Conservation (phyloP, 2,329 filamentous ascomycete genomes). For the Neonectria magnoliae region DNA sequence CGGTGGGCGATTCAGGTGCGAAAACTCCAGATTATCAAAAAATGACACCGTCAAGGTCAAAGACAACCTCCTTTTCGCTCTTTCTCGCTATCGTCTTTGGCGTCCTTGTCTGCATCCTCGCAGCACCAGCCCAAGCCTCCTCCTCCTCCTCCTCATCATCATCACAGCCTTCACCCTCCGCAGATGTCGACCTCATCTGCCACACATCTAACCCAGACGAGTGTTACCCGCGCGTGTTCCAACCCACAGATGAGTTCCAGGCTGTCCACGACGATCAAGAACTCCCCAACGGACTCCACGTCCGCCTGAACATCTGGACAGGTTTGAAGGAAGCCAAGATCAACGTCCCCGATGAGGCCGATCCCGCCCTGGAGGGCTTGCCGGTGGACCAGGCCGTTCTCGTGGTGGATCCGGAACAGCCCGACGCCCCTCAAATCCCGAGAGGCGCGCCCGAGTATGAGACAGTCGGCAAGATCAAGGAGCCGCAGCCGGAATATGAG, state of each 20-base stretch:
- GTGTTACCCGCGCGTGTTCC: conserved; percentile 73
- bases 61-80: conserved; percentile 29
- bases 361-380: conserved; percentile 59
- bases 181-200: conserved; percentile 69
- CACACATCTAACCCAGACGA: conserved; percentile 67
- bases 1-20: background rate
- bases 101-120: conserved; percentile 42
- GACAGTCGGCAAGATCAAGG: conserved; percentile 65
- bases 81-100: conserved; percentile 40
- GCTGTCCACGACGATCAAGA: conserved; percentile 71
- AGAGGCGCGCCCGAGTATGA: conserved; percentile 67
- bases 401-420: conserved; percentile 60
- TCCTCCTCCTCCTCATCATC: conserved; percentile 44
- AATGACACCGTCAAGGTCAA: conserved; percentile 42
- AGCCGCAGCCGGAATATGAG: conserved; percentile 52
- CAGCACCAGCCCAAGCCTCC: conserved; percentile 39
- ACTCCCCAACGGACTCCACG: conserved; percentile 71
- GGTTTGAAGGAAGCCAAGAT: conserved; percentile 74
- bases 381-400: conserved; percentile 64
- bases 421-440: conserved; percentile 51
- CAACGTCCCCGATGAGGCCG: conserved; percentile 65
- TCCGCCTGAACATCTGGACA: conserved; percentile 71
- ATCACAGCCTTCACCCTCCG: conserved; percentile 45
- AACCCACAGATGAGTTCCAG: conserved; percentile 73
- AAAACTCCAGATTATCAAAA: conserved; percentile 7